phyloP scores from a whole-genome alignment of 2,329 filamentous ascomycete species.

The Aspergillus novofumigatus region DNA sequence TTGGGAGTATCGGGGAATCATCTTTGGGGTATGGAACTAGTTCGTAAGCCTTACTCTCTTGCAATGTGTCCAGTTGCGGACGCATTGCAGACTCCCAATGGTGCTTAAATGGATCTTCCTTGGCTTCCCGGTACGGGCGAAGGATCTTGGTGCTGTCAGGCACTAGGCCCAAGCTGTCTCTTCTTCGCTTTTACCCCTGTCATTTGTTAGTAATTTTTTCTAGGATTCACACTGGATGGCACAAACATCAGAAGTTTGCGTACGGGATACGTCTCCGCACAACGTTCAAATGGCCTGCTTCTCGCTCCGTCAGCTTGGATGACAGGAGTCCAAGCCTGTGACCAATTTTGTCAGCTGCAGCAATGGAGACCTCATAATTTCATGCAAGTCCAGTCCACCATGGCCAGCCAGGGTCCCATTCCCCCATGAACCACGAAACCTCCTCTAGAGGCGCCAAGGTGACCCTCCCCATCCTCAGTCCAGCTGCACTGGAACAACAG shows the following conservation, averaged over 20 bases:
- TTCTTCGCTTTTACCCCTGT: no score
- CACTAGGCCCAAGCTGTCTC: no score
- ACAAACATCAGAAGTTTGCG: neutral
- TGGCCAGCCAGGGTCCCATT: neutral
- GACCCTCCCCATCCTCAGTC: neutral
- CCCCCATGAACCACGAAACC: neutral
- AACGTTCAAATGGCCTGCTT: neutral
- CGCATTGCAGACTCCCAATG: no score
- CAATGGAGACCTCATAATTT: neutral
- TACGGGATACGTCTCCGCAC: constrained; percentile 3
- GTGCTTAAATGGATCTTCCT: no score
- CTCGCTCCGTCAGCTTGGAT: neutral
- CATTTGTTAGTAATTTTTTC: no score
- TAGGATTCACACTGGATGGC: no score
- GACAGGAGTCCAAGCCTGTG: constrained; percentile 1
- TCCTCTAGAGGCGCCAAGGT: neutral
- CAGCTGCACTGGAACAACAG: neutral
- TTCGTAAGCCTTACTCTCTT: no score
- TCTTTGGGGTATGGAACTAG: no score
- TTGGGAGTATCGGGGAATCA: no score
- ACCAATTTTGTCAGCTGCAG: constrained; percentile 1
- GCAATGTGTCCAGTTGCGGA: no score
- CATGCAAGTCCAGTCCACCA: neutral
- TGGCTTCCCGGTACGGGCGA: no score
- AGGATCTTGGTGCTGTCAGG: no score